phyloP scores from a whole-genome alignment of 2,329 filamentous ascomycete species.

The Fusarium fujikuroi region DNA sequence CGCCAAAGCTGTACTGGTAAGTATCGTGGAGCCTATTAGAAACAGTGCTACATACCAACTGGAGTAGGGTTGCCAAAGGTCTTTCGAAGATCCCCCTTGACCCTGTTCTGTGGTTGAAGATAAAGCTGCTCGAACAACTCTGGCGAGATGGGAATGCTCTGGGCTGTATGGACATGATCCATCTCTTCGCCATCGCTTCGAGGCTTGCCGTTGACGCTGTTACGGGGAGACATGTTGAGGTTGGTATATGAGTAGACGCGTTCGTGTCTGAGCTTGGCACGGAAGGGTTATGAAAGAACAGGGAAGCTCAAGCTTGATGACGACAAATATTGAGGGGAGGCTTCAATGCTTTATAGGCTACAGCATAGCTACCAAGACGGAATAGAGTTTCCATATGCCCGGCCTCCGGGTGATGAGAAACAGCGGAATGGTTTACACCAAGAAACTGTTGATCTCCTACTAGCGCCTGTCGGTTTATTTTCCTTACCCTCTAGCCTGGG shows the following conservation, averaged over 20 bases:
- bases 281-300: background rate
- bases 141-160: conserved; percentile 59
- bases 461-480: background rate
- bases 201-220: conserved; percentile 19
- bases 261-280: background rate
- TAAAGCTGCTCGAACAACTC: conserved; percentile 66
- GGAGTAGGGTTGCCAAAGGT: conserved; percentile 65
- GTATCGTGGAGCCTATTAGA: rapidly evolving
- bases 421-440: background rate
- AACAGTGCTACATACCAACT: conserved; percentile 40
- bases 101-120: conserved; percentile 57
- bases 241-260: background rate
- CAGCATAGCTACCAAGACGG: background rate
- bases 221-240: conserved; percentile 18
- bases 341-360: background rate
- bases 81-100: conserved; percentile 59
- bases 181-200: conserved; percentile 33
- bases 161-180: conserved; percentile 46
- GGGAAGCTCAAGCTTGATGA: background rate
- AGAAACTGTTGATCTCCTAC: background rate
- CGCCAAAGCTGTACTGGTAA: conserved; percentile 36
- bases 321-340: background rate
- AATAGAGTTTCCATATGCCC: conserved; percentile 9
- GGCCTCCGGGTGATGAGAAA: background rate
- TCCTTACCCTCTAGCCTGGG: background rate